Conservation (phyloP, 768 basidiomycete genomes). For the Mycena galopus region DNA sequence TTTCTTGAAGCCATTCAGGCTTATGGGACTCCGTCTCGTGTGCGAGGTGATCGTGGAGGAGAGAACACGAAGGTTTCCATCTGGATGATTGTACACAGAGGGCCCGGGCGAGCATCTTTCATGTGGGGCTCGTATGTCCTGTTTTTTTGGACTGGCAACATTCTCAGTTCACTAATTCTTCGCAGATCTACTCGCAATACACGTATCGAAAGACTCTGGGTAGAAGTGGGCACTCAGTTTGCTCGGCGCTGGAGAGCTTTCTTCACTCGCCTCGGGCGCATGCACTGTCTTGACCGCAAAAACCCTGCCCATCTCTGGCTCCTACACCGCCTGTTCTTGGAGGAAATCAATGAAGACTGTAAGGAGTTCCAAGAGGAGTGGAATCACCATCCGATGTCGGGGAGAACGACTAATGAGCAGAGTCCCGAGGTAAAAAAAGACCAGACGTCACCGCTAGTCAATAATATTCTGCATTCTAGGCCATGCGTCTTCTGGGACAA, state of each 20-base stretch:
- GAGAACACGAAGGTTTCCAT: too few species aligned
- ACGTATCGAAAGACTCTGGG: neutral
- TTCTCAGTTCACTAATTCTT: slow-evolving; percentile 22
- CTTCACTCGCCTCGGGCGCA: too few species aligned
- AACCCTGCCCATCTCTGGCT: neutral
- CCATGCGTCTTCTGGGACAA: neutral
- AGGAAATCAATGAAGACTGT: slow-evolving; percentile 45
- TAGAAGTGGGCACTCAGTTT: too few species aligned
- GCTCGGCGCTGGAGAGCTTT: too few species aligned
- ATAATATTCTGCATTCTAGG: neutral
- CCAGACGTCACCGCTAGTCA: too few species aligned
- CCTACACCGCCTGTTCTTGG: slow-evolving; percentile 42
- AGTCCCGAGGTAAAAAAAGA: neutral
- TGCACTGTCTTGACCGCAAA: neutral
- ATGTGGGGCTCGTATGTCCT: too few species aligned
- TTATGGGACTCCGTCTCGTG: too few species aligned
- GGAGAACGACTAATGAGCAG: slow-evolving; percentile 20
- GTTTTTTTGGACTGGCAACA: slow-evolving; percentile 37
- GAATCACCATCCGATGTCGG: slow-evolving; percentile 48
- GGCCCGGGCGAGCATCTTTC: slow-evolving; percentile 13
- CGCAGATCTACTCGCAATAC: neutral
- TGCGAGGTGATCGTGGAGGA: too few species aligned
- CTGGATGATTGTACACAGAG: too few species aligned
- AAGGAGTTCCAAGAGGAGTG: slow-evolving; percentile 43
- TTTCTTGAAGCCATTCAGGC: slow-evolving; percentile 32